phyloP scores from a whole-genome alignment of 306 rosid species.

The Trichosanthes truncata region DNA sequence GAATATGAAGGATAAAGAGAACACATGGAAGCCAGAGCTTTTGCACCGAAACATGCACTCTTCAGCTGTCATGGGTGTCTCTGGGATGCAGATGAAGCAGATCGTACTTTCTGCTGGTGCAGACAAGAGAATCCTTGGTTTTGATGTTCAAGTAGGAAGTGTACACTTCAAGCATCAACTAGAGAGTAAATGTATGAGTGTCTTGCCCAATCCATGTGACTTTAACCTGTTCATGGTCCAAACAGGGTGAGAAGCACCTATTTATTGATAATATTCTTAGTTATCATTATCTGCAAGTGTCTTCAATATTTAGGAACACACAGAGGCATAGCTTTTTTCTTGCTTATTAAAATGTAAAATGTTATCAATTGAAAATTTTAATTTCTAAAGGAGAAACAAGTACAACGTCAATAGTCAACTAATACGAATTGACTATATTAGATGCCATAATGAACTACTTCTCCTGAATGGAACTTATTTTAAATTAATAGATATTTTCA shows the following conservation, averaged over 20 bases:
- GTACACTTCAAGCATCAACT: constrained; percentile 71
- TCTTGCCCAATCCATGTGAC: constrained; percentile 73
- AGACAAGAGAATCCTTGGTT: constrained; percentile 76
- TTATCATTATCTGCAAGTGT: background rate
- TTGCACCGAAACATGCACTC: constrained; percentile 75
- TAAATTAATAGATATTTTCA: background rate
- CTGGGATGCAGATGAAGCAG: constrained; percentile 80
- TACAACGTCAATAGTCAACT: background rate
- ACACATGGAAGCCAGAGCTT: constrained; percentile 69
- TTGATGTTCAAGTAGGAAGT: constrained; percentile 47
- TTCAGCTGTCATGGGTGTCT: constrained; percentile 97
- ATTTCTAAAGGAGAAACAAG: background rate
- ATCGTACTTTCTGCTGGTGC: constrained; percentile 83
- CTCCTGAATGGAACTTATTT: background rate
- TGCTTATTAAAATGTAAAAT: background rate
- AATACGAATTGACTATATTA: background rate
- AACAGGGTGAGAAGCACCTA: constrained; percentile 39
- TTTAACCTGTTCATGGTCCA: constrained; percentile 81
- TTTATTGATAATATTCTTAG: background rate
- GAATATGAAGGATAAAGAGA: constrained; percentile 50
- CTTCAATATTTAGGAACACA: background rate
- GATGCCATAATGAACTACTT: background rate
- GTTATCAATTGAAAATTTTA: background rate
- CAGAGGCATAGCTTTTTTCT: background rate
- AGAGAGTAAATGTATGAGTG: constrained; percentile 85